phyloP scores from a whole-genome alignment of 2,329 filamentous ascomycete species.

The Cytospora schulzeri region DNA sequence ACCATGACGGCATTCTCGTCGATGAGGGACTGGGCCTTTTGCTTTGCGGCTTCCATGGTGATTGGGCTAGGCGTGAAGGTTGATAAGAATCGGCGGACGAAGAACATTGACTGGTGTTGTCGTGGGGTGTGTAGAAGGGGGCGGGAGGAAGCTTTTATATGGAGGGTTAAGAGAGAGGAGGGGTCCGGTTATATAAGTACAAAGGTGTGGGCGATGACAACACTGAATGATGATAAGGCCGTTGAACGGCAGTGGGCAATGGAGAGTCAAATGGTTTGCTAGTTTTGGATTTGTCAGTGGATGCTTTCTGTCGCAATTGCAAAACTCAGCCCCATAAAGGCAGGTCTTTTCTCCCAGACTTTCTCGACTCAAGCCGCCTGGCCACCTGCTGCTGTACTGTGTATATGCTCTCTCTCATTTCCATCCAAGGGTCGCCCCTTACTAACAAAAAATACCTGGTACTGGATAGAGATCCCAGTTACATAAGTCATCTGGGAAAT shows the following conservation, averaged over 20 bases:
- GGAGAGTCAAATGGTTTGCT: not conserved
- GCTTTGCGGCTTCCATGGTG: constrained; percentile 80
- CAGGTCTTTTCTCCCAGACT: too few species aligned
- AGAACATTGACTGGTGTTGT: constrained; percentile 53
- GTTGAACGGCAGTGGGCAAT: not conserved
- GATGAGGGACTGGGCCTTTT: constrained; percentile 84
- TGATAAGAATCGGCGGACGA: constrained; percentile 73
- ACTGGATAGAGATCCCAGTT: too few species aligned
- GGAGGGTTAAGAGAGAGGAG: not conserved
- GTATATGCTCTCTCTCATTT: not conserved
- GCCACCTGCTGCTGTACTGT: not conserved
- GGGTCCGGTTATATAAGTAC: not conserved
- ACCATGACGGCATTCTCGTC: constrained; percentile 88
- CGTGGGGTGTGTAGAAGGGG: constrained; percentile 26
- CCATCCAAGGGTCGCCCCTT: not conserved
- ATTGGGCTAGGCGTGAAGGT: constrained; percentile 54
- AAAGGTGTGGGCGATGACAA: constrained; percentile 13
- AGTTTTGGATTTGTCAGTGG: not conserved
- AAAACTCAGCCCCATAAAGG: not conserved
- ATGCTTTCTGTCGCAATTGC: not conserved
- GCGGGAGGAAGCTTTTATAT: constrained; percentile 12
- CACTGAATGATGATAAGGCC: not conserved
- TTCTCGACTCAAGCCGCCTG: too few species aligned
- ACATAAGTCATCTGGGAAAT: too few species aligned
- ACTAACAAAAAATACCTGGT: not conserved